Base-by-base conservation (phyloP, 257 asterid species). In the Solanum verrucosum region DNA sequence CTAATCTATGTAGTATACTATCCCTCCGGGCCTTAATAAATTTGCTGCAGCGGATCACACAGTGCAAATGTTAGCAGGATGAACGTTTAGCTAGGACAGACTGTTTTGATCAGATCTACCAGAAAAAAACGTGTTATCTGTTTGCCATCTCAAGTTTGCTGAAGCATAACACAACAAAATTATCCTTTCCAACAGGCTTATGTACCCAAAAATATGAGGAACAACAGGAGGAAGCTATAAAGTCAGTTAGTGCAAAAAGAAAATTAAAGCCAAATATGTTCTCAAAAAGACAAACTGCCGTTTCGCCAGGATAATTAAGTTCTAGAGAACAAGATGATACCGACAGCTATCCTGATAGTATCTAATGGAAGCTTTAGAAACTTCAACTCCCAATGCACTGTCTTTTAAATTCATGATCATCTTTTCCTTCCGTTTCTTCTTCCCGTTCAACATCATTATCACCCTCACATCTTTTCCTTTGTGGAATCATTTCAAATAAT, bases 401-500 rank as follows among this genome's bases (percentile, higher is more conserved):
- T 91, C 95, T 92, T 92, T 95, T 95, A n/a, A n/a, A 29, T 46
- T 46, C 20, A 46, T 46, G 59, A 46, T 13, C 59, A 46, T 86
- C 93, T 35, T 40, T 84, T 23, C 21, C 87, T 9, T 67, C 90
- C 44, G 44, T 21, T 27, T 88, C 91, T 75, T 87, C 90, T 25
- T 88, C 88, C 82, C 18, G 81, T 88, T 91, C 95, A 31, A 14
- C 52, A 83, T 92, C 93, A 84, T 83, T 91, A 13, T 86, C 27
- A 72, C 84, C 87, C 71, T 93, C 96, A 42, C 91, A 90, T 93
- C 95, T 95, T 93, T 96, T 95, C 85, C 99, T 93, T 70, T 87
- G 98, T 91, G 98, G 99, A 89, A 96, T 93, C 86, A 96, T 98
- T 75, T 93, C 88, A 78, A 94, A 94, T 90, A 95, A 95, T 18